Conservation (phyloP, 345 rosid genomes). For the Angophora floribunda region DNA sequence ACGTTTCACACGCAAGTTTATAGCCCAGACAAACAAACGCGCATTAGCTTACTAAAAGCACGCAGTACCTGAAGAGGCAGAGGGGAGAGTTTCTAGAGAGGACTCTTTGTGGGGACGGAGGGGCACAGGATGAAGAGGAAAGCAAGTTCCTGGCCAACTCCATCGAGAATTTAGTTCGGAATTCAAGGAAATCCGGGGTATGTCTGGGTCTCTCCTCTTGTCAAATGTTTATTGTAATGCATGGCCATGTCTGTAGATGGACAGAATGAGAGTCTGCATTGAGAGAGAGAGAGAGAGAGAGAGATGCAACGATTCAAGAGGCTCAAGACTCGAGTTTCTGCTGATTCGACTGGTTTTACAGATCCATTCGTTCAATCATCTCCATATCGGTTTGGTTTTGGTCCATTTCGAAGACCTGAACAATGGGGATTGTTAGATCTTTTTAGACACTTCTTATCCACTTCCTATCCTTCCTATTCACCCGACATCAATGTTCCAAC, state of each 20-base stretch:
- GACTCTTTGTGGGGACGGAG: slow-evolving; percentile 42
- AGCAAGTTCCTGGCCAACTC: slow-evolving; percentile 57
- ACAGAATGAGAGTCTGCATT: not conserved
- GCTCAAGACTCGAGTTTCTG: not conserved
- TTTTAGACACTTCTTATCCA: not conserved
- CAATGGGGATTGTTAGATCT: not conserved
- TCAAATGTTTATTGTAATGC: not conserved
- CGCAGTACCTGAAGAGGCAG: slow-evolving; percentile 31
- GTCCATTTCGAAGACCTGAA: not conserved
- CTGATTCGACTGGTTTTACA: not conserved
- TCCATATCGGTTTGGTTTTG: not conserved
- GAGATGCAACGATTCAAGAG: not conserved
- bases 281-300: not conserved
- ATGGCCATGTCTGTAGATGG: not conserved
- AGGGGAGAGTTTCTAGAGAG: slow-evolving; percentile 23
- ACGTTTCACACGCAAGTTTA: not conserved
- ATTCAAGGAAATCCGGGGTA: not conserved
- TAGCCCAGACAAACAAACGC: not conserved
- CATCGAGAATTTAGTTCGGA: slow-evolving; percentile 18
- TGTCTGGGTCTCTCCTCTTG: not conserved
- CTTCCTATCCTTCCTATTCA: not conserved
- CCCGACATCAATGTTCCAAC: not conserved
- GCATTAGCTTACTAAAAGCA: not conserved
- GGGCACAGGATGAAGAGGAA: slow-evolving; percentile 26
- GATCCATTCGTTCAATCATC: not conserved